Evolutionary conservation across 768 basidiomycete genomes (phyloP), one percentile per base, ranked within the genome.

Genomic region (Termitomyces sp.): DNA sequence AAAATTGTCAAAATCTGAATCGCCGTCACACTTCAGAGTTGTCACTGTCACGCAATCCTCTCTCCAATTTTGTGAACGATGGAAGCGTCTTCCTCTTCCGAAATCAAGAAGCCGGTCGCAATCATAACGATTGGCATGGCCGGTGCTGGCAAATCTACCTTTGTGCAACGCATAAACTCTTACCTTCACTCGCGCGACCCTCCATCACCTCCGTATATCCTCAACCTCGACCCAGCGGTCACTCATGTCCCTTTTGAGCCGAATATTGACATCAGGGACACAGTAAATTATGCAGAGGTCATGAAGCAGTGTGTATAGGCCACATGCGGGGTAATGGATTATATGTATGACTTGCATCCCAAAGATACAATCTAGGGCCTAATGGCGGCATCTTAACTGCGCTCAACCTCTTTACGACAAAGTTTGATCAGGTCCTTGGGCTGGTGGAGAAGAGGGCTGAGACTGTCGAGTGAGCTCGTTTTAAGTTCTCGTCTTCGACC

Each of bases 321-420:
- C 59, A 54, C 69, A 56, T 47, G 44, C 57, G 52, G 54, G 47
- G 52, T 65, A 64, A 64, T 52, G 57, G 62, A 60, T 40, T 58
- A 58, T 54, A 49, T 62, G 40, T 60, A 56, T 60, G 30, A 58
- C 48, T 33, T 47, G 30, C 32, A 56, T 16, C n/a, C 41, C 41
- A 52, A 75, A 97, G 94, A 76, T 99, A 99, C 75, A 98, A 98
- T 71, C 78, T 99, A 56, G 97, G 97, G 4, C 97, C 97, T 1
- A 99, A 98, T 70, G 97, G 97, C 30, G 97, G 94, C 26, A 99
- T 99, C 64, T 71, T 99, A 70, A 99, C 97, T 24, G 92, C 96
- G 1, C 80, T 99, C 67, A 99, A 99, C 70, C 71, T 99, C 58
- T 99, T 99, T 72, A 97, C 97, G 38, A 99, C 97, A 11, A 99